A percentile compares a stretch with the other conserved stretches of the same genome.
phyloP scores from a whole-genome alignment of 139 green algal genomes.

The Penium margaritaceum region DNA sequence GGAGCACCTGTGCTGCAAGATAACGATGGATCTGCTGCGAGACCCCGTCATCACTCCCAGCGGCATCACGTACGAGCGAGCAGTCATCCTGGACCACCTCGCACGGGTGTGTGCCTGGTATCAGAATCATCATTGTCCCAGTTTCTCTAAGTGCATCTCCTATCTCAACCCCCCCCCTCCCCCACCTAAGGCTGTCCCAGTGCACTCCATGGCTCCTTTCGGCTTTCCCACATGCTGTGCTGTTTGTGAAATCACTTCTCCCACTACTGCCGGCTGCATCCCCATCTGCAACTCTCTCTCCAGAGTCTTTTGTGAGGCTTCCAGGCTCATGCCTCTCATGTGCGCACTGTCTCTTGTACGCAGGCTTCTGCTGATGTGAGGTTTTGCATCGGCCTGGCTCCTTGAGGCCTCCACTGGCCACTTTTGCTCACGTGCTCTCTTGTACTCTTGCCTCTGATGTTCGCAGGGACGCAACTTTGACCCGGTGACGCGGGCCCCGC shows the following conservation, averaged over 20 bases:
- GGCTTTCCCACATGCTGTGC: too few species aligned
- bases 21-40: constrained; percentile 45
- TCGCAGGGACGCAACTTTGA: constrained; percentile 61
- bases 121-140: too few species aligned
- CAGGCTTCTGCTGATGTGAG: too few species aligned
- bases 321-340: not conserved
- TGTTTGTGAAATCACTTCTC: too few species aligned
- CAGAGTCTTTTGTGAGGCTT: not conserved
- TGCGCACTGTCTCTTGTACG: not conserved
- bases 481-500: constrained; percentile 55
- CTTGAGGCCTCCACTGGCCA: not conserved
- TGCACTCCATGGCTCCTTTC: too few species aligned
- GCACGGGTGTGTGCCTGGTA: constrained; percentile 47
- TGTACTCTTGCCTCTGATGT: not conserved
- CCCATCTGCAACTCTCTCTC: too few species aligned
- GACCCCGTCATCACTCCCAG: constrained; percentile 53
- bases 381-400: not conserved
- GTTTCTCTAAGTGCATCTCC: too few species aligned
- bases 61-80: constrained; percentile 64
- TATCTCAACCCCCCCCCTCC: not conserved
- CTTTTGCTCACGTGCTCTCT: not conserved
- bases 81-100: constrained; percentile 64
- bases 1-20: constrained; percentile 46
- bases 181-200: not conserved
- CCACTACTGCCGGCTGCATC: too few species aligned